Conservation (phyloP, 2,329 filamentous ascomycete genomes). For the Scolecobasidium constrictum region DNA sequence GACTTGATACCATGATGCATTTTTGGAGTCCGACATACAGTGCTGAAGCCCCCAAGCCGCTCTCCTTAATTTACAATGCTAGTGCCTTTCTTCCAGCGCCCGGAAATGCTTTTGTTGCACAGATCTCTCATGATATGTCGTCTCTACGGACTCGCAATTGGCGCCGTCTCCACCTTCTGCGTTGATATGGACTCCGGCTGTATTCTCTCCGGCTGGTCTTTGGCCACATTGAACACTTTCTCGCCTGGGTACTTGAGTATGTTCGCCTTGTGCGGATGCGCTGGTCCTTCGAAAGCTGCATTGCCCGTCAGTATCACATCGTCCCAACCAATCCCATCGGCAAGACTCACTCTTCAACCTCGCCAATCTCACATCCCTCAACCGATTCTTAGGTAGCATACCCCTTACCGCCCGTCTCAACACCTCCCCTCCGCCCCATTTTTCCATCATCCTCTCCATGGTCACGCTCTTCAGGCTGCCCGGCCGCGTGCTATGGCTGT, state of each 20-base stretch:
- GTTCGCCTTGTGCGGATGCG: constrained; percentile 87
- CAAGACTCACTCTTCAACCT: constrained; percentile 60
- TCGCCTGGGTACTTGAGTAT: constrained; percentile 8
- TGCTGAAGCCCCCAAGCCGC: no score
- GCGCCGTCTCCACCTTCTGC: no score
- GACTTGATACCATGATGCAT: no score
- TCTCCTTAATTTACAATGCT: no score
- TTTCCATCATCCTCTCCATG: constrained; percentile 90
- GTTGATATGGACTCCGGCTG: no score
- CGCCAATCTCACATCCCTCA: constrained; percentile 77
- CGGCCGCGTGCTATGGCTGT: constrained; percentile 83
- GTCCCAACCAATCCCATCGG: background rate
- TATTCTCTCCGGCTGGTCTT: background rate
- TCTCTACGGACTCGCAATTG: no score
- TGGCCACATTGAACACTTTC: background rate
- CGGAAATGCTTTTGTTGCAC: no score
- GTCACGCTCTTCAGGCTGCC: constrained; percentile 79
- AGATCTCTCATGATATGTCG: no score
- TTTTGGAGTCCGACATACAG: no score
- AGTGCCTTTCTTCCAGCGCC: no score
- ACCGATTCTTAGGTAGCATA: constrained; percentile 94
- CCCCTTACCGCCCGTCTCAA: constrained; percentile 85
- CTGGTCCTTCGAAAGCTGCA: constrained; percentile 76
- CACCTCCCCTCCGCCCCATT: constrained; percentile 88
- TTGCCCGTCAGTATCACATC: constrained; percentile 7